These are phyloP conservation scores for Pestalotiopsis sp. DNA, from an alignment of 2,329 filamentous ascomycete species.

Conservation along the genomic window DNA sequence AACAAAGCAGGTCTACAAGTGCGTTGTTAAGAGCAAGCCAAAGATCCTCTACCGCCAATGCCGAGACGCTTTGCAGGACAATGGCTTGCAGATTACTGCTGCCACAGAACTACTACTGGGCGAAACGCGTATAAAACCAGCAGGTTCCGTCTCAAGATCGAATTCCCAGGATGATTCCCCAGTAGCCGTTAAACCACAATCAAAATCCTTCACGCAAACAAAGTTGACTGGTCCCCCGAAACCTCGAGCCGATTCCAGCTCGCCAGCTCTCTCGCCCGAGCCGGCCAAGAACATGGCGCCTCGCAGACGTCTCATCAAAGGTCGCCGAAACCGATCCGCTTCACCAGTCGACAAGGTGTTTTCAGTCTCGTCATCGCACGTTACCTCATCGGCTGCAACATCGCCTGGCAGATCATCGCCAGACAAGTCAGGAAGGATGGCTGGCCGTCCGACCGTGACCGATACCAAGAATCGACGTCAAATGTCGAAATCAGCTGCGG, in stretches of 20 bases:
- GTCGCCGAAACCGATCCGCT: slow-evolving; percentile 27
- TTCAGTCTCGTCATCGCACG: slow-evolving; percentile 32
- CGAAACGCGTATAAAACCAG: neutral
- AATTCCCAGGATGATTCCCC: neutral
- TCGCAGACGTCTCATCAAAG: slow-evolving; percentile 33
- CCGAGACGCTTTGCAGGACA: slow-evolving; percentile 28
- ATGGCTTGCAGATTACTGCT: slow-evolving; percentile 8
- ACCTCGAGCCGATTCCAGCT: slow-evolving; percentile 5
- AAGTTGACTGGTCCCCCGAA: slow-evolving; percentile 1
- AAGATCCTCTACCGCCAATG: slow-evolving; percentile 30
- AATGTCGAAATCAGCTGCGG: neutral
- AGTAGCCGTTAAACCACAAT: neutral
- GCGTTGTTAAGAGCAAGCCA: slow-evolving; percentile 28
- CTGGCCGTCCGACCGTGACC: neutral
- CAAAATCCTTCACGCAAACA: slow-evolving; percentile 3
- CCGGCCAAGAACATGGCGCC: slow-evolving; percentile 21
- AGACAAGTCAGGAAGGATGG: slow-evolving; percentile 8
- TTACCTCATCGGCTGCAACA: slow-evolving; percentile 29
- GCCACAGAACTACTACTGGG: slow-evolving; percentile 17
- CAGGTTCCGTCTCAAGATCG: neutral
- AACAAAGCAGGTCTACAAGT: slow-evolving; percentile 31
- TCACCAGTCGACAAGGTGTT: slow-evolving; percentile 29
- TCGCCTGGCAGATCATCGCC: slow-evolving; percentile 20
- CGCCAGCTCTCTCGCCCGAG: slow-evolving; percentile 19
- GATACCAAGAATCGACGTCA: slow-evolving; percentile 17